These are phyloP conservation scores for Kodamaea lidongshanica DNA, from an alignment of 805 yeast genomes.

Conservation along the genomic window DNA sequence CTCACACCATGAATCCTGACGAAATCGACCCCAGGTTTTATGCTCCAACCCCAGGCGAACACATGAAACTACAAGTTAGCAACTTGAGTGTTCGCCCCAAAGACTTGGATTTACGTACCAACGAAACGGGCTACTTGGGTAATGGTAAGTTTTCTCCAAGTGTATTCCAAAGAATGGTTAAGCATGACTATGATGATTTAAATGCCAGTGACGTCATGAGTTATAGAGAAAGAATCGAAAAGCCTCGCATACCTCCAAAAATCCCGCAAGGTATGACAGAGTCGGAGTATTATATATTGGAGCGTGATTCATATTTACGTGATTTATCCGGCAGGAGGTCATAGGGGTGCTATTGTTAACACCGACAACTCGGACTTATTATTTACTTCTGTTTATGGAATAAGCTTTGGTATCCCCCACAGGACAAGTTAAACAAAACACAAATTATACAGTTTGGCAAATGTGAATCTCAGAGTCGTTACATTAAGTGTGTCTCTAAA, in stretches of 20 bases:
- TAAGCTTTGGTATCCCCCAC: too few relatives aligned
- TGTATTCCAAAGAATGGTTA: slow-evolving; percentile 11
- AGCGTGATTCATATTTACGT: slow-evolving; percentile 32
- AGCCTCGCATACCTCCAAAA: slow-evolving; percentile 41
- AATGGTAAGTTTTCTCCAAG: slow-evolving; percentile 25
- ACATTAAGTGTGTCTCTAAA: too few relatives aligned
- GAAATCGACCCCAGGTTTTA: slow-evolving; percentile 70
- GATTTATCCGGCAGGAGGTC: slow-evolving; percentile 34
- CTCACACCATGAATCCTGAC: slow-evolving; percentile 72
- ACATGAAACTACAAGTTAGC: slow-evolving; percentile 16
- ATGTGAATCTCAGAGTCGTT: too few relatives aligned
- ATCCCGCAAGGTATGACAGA: slow-evolving; percentile 38
- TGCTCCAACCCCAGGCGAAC: slow-evolving; percentile 47
- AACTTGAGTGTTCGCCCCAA: slow-evolving; percentile 12
- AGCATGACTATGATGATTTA: slow-evolving; percentile 8
- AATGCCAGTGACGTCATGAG: slow-evolving; percentile 6
- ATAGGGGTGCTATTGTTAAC: too few relatives aligned
- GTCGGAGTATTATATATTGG: slow-evolving; percentile 36
- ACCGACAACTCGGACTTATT: too few relatives aligned
- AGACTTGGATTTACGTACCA: slow-evolving; percentile 23
- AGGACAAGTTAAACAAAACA: too few relatives aligned
- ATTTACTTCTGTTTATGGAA: too few relatives aligned
- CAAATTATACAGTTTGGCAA: too few relatives aligned
- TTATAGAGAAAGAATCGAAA: slow-evolving; percentile 15
- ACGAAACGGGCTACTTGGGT: slow-evolving; percentile 37